phyloP scores from a whole-genome alignment of 2,329 filamentous ascomycete genomes.

The Exophiala calicioides region DNA sequence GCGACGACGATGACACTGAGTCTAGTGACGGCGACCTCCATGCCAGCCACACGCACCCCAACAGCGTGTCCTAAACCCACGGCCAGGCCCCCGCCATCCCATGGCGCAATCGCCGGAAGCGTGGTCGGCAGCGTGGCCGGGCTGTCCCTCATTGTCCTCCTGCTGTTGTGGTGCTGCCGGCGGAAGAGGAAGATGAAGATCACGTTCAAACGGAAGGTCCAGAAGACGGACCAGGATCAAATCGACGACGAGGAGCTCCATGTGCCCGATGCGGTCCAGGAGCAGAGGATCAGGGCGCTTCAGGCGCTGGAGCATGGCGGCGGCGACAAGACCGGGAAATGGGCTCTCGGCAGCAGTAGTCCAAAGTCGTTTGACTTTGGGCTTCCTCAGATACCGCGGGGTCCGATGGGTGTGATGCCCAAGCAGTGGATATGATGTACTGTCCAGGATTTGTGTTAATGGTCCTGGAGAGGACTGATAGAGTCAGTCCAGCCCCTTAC shows the following conservation, averaged over 20 bases:
- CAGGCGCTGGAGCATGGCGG: constrained; percentile 8
- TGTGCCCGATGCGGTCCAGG: constrained; percentile 4
- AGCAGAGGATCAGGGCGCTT: constrained; percentile 13
- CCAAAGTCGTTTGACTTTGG: constrained; percentile 24
- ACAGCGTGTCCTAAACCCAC: constrained; percentile 11
- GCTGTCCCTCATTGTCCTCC: constrained; percentile 18
- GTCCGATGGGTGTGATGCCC: constrained; percentile 14
- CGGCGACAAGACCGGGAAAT: too few species aligned
- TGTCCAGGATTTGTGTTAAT: too few species aligned
- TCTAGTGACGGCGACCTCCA: constrained; percentile 14
- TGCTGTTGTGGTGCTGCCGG: constrained; percentile 20
- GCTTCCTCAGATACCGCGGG: constrained; percentile 12
- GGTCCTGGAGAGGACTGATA: too few species aligned
- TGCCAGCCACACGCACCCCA: constrained; percentile 3
- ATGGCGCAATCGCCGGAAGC: constrained; percentile 23
- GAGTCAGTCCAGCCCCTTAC: too few species aligned
- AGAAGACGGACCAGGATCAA: constrained; percentile 9
- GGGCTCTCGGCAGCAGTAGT: too few species aligned
- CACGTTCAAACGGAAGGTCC: constrained; percentile 19
- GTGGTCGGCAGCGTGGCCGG: constrained; percentile 25
- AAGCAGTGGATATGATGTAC: constrained; percentile 21
- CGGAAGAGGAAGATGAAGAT: constrained; percentile 19
- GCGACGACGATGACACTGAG: constrained; percentile 22
- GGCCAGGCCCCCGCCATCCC: constrained; percentile 2
- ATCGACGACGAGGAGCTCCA: constrained; percentile 9